A percentile compares a stretch with the other conserved stretches of the same genome.
Conservation (phyloP, 176 grass and related monocot genomes). For the Triticum dicoccoides region DNA sequence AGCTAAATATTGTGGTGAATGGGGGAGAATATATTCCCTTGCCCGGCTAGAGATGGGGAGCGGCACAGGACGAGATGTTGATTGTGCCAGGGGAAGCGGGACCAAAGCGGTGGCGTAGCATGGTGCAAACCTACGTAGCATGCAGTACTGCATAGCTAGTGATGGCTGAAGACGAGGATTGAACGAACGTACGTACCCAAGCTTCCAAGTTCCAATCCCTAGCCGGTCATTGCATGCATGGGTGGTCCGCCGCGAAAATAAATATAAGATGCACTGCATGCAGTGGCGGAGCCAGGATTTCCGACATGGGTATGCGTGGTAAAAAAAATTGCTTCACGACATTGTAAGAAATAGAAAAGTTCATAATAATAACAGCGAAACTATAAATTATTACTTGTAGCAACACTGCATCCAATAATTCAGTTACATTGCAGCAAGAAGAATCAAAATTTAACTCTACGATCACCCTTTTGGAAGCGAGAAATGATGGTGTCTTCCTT, state of each 20-base stretch:
- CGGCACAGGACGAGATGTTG: not conserved
- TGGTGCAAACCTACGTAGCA: constrained; percentile 12
- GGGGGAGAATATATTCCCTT: not conserved
- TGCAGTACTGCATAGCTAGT: not conserved
- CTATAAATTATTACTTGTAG: too few species aligned
- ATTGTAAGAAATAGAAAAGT: too few species aligned
- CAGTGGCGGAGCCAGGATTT: too few species aligned
- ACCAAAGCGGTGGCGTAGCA: constrained; percentile 9
- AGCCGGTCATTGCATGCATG: not conserved
- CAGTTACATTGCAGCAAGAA: too few species aligned
- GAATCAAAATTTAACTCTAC: too few species aligned
- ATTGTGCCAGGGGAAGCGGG: not conserved
- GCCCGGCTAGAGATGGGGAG: not conserved
- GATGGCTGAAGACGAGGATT: not conserved
- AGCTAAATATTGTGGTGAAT: not conserved
- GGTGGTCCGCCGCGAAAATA: not conserved
- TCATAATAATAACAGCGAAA: too few species aligned
- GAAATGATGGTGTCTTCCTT: too few species aligned
- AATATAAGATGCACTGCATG: too few species aligned
- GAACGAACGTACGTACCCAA: not conserved
- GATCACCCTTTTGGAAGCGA: too few species aligned
- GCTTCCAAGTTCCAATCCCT: not conserved
- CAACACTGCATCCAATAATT: too few species aligned
- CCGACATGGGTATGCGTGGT: too few species aligned
- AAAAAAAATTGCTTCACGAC: too few species aligned